A percentile compares a stretch with the other conserved stretches of the same genome.
Evolutionary conservation across 2,329 filamentous ascomycete genomes (phyloP).

Genomic region (Fusarium albidum): DNA sequence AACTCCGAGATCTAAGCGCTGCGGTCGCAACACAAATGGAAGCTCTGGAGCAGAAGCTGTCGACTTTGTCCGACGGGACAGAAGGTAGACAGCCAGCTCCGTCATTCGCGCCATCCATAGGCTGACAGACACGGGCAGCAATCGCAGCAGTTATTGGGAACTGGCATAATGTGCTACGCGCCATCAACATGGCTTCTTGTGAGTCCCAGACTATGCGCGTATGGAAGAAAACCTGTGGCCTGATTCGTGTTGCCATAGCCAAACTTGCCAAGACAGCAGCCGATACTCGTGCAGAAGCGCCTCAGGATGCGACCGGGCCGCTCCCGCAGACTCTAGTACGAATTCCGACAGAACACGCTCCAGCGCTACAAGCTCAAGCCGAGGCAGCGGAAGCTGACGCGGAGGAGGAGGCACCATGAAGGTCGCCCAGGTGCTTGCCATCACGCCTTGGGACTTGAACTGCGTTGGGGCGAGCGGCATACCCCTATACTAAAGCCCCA

Average conservation of each 20-base stretch:
- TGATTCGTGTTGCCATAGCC: constrained; percentile 52
- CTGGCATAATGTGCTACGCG: constrained; percentile 86
- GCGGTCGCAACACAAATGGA: constrained; percentile 85
- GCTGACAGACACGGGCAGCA: constrained; percentile 57
- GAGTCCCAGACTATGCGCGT: constrained; percentile 44
- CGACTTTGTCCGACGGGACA: constrained; percentile 81
- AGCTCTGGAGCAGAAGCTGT: constrained; percentile 78
- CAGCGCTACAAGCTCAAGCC: constrained; percentile 67
- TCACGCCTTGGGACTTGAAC: neutral
- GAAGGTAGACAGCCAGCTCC: constrained; percentile 64
- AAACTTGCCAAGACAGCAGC: constrained; percentile 72
- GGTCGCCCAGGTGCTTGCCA: neutral
- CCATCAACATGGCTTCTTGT: constrained; percentile 89
- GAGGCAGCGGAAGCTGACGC: constrained; percentile 58
- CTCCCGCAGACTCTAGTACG: constrained; percentile 84
- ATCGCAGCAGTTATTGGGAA: constrained; percentile 86
- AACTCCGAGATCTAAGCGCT: constrained; percentile 80
- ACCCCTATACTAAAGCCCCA: neutral
- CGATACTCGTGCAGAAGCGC: constrained; percentile 44
- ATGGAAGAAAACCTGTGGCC: neutral
- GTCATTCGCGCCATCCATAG: neutral
- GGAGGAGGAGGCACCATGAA: constrained; percentile 47
- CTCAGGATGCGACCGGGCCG: constrained; percentile 54
- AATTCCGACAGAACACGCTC: constrained; percentile 82
- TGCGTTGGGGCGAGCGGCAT: neutral